Evolutionary conservation across 441 rosid genomes (phyloP).

Genomic region (Erodium trifolium): DNA sequence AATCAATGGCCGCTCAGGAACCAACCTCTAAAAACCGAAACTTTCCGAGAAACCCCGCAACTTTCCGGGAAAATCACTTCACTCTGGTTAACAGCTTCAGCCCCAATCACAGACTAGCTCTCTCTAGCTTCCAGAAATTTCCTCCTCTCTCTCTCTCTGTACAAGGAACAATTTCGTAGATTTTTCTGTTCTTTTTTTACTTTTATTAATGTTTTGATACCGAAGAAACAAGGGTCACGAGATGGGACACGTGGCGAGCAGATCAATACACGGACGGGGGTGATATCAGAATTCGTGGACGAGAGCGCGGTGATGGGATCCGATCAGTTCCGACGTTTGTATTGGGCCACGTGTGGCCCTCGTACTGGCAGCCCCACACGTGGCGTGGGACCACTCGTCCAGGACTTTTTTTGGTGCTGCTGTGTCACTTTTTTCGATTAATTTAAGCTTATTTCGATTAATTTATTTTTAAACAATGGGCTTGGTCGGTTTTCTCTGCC

Average conservation of each 20-base stretch:
- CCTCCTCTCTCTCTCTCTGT: not conserved
- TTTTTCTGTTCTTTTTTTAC: not conserved
- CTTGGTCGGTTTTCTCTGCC: constrained; percentile 1
- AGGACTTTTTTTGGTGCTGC: too few relatives aligned
- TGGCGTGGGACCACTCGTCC: not conserved
- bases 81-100: not conserved
- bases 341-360: constrained; percentile 1
- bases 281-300: constrained; percentile 7
- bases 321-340: constrained; percentile 1
- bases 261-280: not conserved
- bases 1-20: not conserved
- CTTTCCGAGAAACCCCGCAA: not conserved
- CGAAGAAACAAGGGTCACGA: not conserved
- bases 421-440: not conserved
- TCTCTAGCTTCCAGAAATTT: not conserved
- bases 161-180: not conserved
- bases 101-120: constrained; percentile 3
- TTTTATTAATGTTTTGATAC: not conserved
- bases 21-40: not conserved
- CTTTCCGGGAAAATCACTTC: not conserved
- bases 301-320: constrained; percentile 7
- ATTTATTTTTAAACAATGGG: not conserved
- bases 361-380: not conserved
- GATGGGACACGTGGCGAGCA: constrained; percentile 8
- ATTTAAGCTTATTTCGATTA: not conserved